Percentiles rank a stretch among this genome's conserved stretches.
Conservation (phyloP, 352 stramenopile species). For the Phytophthora hibernalis region DNA sequence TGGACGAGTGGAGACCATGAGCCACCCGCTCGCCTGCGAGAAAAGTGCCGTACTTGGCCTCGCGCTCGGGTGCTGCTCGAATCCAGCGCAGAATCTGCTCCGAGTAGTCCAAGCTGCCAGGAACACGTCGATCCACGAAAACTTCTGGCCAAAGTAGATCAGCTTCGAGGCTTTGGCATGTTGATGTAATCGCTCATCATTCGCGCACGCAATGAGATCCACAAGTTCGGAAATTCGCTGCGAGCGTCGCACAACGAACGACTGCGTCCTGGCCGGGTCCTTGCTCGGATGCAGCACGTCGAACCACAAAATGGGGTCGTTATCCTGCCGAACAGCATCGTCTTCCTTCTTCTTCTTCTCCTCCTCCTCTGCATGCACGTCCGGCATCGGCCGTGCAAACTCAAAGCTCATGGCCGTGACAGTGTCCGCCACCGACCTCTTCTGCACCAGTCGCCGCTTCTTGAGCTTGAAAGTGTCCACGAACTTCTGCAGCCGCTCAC, state of each 20-base stretch:
- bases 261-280: constrained; percentile 68
- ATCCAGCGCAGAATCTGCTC: constrained; percentile 66
- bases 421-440: constrained; percentile 66
- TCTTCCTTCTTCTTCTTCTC: constrained; percentile 1
- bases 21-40: constrained; percentile 2
- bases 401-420: constrained; percentile 65
- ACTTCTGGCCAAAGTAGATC: constrained; percentile 64
- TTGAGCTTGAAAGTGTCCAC: constrained; percentile 63
- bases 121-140: constrained; percentile 59
- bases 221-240: constrained; percentile 60
- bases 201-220: constrained; percentile 69
- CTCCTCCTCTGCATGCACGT: constrained; percentile 17
- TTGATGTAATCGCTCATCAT: constrained; percentile 62
- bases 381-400: constrained; percentile 52
- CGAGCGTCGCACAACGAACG: constrained; percentile 73
- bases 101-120: constrained; percentile 60
- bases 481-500: constrained; percentile 55
- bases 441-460: constrained; percentile 51
- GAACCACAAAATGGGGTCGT: constrained; percentile 70
- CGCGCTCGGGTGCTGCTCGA: constrained; percentile 38
- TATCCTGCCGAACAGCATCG: constrained; percentile 10
- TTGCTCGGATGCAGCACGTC: constrained; percentile 80
- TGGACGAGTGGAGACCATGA: constrained; percentile 49
- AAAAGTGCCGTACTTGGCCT: constrained; percentile 39
- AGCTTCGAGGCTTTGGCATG: constrained; percentile 57